Percentiles rank a stretch among this genome's conserved stretches.
Evolutionary conservation across 2,329 filamentous ascomycete species (phyloP).

Genomic region (Phialocephala sp.): DNA sequence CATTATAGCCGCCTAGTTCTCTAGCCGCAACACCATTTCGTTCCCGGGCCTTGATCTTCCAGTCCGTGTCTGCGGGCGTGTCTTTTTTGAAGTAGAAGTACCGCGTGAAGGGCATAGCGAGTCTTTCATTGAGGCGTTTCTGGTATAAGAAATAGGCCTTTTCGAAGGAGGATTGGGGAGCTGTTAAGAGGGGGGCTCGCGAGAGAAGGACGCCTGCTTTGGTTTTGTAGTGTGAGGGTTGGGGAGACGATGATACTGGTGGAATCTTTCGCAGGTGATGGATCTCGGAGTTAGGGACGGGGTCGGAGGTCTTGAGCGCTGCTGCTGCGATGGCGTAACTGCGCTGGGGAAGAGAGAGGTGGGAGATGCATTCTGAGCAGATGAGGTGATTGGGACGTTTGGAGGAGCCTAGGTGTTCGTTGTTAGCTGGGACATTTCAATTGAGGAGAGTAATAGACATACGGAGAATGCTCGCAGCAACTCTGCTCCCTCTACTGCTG

Average conservation of each 20-base stretch:
- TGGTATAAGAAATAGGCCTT: conserved; percentile 96
- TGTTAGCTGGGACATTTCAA: conserved; percentile 12
- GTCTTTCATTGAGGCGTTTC: conserved; percentile 91
- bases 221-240: conserved; percentile 48
- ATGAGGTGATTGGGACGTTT: conserved; percentile 37
- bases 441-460: conserved; percentile 37
- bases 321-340: conserved; percentile 40
- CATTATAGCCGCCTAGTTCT: conserved; percentile 85
- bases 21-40: conserved; percentile 75
- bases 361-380: conserved; percentile 38
- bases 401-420: conserved; percentile 33
- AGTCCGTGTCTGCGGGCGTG: conserved; percentile 84
- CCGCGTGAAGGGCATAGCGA: conserved; percentile 83
- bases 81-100: conserved; percentile 96
- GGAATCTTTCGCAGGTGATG: conserved; percentile 43
- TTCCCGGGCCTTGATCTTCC: conserved; percentile 83
- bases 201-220: conserved; percentile 81
- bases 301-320: conserved; percentile 33
- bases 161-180: conserved; percentile 84
- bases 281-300: conserved; percentile 39
- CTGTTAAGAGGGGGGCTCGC: conserved; percentile 85
- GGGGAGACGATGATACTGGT: conserved; percentile 32
- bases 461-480: conserved; percentile 58
- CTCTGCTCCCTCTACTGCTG: conserved; percentile 61
- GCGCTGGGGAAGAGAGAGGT: conserved; percentile 26